Evolutionary conservation across 2,329 filamentous ascomycete genomes (phyloP), one percentile per base, ranked within the genome.

Genomic region (Pseudocercospora crystallina): DNA sequence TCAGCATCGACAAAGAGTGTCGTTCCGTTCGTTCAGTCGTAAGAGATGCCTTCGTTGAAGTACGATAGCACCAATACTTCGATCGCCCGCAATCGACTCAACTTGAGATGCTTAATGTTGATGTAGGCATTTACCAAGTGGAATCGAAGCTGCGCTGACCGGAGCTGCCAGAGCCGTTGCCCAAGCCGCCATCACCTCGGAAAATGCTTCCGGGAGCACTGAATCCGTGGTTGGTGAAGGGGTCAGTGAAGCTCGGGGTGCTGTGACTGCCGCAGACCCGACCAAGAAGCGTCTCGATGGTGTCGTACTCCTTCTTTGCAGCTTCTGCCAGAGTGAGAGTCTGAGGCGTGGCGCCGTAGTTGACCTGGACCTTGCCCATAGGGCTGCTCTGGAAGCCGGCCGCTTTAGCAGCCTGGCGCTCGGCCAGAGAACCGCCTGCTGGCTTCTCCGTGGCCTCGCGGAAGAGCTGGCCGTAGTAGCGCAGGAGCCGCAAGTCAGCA

Each of bases 321-420:
- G 59, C 59, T 15, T 64, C 44, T 10, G 54, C 58, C 2, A 69
- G 46, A 5, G 55, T 58, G 31, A 60, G 53, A 8, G 40, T 43
- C 8, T 47, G 47, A 2, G 43, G 33, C 13, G 59, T 49, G 20
- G 40, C 33, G 37, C 54, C 50, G 50, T 68, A 68, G 40, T 63
- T 45, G 53, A 65, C 49, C 12, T 43, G 39, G 45, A 66, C 42
- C 26, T 61, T 58, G 48, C 64, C 65, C 51, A 68, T 66, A 2
- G 61, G 59, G 11, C 54, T 51, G 10, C 43, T 15, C 13, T 53
- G 40, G 32, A 41, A 17, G 40, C 53, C 59, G 13, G 47, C 39
- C 10, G 49, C 48, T 40, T 57, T 49, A 31, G 49, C 30, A n/a
- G 47, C 42, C 44, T 59, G 50, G 26, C 47, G 49, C n/a, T 57